Conservation (phyloP, 768 basidiomycete species). For the Phaffia tasmanica region DNA sequence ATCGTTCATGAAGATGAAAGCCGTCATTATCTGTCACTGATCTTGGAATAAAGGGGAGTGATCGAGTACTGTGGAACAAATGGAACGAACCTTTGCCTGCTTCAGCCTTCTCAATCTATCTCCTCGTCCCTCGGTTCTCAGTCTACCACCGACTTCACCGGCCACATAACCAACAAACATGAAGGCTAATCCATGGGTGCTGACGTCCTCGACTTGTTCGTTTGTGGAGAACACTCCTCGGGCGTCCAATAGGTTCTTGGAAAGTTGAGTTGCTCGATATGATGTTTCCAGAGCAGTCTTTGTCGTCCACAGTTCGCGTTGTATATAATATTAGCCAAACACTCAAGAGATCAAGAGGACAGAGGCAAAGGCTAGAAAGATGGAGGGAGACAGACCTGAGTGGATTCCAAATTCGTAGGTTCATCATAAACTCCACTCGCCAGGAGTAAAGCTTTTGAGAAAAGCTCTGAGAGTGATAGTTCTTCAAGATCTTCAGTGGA, state of each 20-base stretch:
- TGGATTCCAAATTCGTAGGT: slow-evolving; percentile 10
- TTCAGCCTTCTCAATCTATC: slow-evolving; percentile 31
- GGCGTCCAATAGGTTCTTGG: slow-evolving; percentile 19
- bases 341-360: not conserved
- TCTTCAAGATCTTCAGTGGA: slow-evolving; percentile 1
- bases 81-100: slow-evolving; percentile 33
- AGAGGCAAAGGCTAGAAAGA: not conserved
- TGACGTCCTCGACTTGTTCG: slow-evolving; percentile 36
- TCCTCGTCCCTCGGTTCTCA: slow-evolving; percentile 30
- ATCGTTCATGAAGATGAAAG: not conserved
- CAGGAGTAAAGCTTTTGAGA: slow-evolving; percentile 8
- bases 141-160: slow-evolving; percentile 33
- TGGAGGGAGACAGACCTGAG: slow-evolving; percentile 8
- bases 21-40: too few relatives aligned
- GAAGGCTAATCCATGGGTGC: slow-evolving; percentile 35
- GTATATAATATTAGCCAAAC: not conserved
- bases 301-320: not conserved
- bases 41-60: not conserved
- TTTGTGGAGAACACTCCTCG: slow-evolving; percentile 39
- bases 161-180: slow-evolving; percentile 36
- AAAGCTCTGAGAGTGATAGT: slow-evolving; percentile 23
- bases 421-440: slow-evolving; percentile 12
- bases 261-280: slow-evolving; percentile 4
- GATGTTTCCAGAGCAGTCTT: slow-evolving; percentile 2
- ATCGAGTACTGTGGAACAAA: too few relatives aligned